These are phyloP conservation scores for Acacia concinna DNA, from an alignment of 331 rosid genomes.

Conservation along the genomic window DNA sequence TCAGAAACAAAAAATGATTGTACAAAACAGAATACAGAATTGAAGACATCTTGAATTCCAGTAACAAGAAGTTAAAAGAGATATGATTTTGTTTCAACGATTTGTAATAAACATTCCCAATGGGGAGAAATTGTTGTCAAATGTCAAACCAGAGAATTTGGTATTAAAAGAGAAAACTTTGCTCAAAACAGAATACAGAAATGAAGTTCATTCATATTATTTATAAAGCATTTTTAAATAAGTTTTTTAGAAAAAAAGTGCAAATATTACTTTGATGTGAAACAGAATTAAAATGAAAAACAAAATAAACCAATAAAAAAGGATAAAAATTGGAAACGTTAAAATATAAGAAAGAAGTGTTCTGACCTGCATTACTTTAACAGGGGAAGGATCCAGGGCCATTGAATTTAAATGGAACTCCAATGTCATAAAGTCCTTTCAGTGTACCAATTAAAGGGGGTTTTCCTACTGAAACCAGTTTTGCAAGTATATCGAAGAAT, in stretches of 20 bases:
- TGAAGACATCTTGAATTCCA: background rate
- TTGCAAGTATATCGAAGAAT: conserved; percentile 21
- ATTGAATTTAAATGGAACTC: conserved; percentile 16
- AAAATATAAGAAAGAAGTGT: conserved; percentile 16
- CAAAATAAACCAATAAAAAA: background rate
- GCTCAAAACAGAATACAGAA: conserved; percentile 10
- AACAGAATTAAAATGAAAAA: conserved; percentile 11
- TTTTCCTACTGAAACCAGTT: conserved; percentile 30
- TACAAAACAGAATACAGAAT: too few relatives aligned
- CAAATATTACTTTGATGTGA: conserved; percentile 11
- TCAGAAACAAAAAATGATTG: background rate
- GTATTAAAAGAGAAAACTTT: background rate
- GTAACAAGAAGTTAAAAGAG: conserved; percentile 16
- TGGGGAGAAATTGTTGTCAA: background rate
- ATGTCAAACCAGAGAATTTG: background rate
- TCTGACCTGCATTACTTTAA: conserved; percentile 47
- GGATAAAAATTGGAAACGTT: conserved; percentile 4
- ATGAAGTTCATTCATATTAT: conserved; percentile 19
- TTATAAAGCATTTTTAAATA: background rate
- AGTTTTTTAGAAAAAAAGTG: conserved; percentile 3
- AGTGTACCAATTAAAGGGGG: conserved; percentile 24
- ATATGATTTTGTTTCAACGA: background rate
- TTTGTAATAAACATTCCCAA: conserved; percentile 1
- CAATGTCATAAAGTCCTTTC: conserved; percentile 28
- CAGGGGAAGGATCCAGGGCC: conserved; percentile 32